Evolutionary conservation across 2,329 filamentous ascomycete genomes (phyloP).

Genomic region (Colletotrichum sp.): DNA sequence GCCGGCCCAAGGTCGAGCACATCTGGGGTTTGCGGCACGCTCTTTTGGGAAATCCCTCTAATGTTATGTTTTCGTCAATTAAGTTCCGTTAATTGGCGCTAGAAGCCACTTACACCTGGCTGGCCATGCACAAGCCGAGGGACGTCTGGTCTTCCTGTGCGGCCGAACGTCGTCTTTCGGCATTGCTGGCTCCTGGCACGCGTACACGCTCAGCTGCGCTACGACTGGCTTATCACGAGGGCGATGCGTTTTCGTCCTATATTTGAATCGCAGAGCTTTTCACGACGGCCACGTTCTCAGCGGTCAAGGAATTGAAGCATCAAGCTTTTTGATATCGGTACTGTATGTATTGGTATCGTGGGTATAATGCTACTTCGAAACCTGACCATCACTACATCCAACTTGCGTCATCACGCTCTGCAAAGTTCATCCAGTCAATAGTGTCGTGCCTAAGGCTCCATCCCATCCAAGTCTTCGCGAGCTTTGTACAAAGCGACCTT

Average conservation of each 20-base stretch:
- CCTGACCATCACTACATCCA: neutral
- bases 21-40: neutral
- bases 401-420: neutral
- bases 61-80: neutral
- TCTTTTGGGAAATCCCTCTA: neutral
- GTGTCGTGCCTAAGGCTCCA: neutral
- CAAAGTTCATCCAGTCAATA: neutral
- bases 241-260: neutral
- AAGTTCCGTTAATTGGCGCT: slow-evolving; percentile 1
- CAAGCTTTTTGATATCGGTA: neutral
- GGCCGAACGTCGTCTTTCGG: neutral
- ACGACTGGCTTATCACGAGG: neutral
- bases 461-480: neutral
- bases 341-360: neutral
- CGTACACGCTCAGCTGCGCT: neutral
- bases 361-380: neutral
- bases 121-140: slow-evolving; percentile 5
- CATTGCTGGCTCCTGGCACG: neutral
- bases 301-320: neutral
- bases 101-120: neutral
- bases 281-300: neutral
- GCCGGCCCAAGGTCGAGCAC: neutral
- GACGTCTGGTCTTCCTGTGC: neutral
- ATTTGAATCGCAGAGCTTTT: neutral
- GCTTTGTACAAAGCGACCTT: slow-evolving; percentile 47